phyloP scores from a whole-genome alignment of 352 stramenopile species.

The Thalassiosira mediterranea region DNA sequence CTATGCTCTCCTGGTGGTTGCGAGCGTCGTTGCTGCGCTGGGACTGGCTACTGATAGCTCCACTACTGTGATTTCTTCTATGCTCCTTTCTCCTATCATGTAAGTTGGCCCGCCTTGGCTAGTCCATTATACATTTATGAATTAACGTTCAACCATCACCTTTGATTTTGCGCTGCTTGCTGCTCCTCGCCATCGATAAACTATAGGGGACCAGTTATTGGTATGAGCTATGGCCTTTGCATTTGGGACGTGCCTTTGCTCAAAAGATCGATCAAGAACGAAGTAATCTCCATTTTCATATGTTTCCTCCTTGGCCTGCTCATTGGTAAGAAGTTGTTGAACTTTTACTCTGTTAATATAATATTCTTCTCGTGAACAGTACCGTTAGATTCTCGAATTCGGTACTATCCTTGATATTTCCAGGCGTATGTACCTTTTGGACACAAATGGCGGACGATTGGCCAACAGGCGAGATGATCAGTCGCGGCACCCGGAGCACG shows the following conservation, averaged over 20 bases:
- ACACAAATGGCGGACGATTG: slow-evolving; percentile 49
- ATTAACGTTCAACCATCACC: slow-evolving; percentile 1
- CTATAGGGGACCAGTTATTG: slow-evolving; percentile 42
- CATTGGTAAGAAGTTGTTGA: slow-evolving; percentile 20
- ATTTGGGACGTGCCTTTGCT: slow-evolving; percentile 49
- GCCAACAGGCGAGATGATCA: slow-evolving; percentile 79
- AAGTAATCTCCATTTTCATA: slow-evolving; percentile 34
- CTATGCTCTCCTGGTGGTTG: slow-evolving; percentile 33
- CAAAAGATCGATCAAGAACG: slow-evolving; percentile 25
- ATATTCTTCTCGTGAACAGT: background rate
- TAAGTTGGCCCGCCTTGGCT: background rate
- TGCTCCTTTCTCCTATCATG: slow-evolving; percentile 44
- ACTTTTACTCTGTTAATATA: background rate
- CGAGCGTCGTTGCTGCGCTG: slow-evolving; percentile 45
- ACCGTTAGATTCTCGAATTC: too few relatives aligned
- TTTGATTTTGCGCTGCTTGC: slow-evolving; percentile 23
- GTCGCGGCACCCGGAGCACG: slow-evolving; percentile 48
- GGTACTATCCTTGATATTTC: background rate
- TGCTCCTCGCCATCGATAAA: background rate
- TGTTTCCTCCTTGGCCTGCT: slow-evolving; percentile 45
- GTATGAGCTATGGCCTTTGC: slow-evolving; percentile 41
- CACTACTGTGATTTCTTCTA: slow-evolving; percentile 41
- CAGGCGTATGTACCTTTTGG: slow-evolving; percentile 10
- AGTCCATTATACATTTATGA: background rate
- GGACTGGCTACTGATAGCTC: slow-evolving; percentile 41